phyloP scores from a whole-genome alignment of 371 early-diverging fungal genomes.

The Massospora cicadina region DNA sequence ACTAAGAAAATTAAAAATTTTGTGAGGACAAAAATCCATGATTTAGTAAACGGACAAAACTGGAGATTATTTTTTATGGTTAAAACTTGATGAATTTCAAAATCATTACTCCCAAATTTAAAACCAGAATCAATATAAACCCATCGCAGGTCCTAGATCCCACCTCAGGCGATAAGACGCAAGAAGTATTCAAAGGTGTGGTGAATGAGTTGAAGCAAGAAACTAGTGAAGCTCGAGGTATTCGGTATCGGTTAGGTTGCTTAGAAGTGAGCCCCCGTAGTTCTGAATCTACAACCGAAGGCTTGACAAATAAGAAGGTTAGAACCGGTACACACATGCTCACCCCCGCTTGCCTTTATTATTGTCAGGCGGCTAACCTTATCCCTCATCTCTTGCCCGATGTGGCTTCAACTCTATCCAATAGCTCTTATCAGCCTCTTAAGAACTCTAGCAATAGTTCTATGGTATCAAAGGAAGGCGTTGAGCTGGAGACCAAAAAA shows the following conservation, averaged over 20 bases:
- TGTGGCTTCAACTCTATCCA: background rate
- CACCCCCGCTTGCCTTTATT: background rate
- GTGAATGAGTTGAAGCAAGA: background rate
- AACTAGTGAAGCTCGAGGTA: background rate
- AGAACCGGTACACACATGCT: background rate
- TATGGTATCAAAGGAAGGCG: background rate
- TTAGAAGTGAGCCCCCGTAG: background rate
- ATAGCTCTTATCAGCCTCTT: background rate
- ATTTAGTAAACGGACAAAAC: no score
- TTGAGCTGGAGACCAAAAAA: background rate
- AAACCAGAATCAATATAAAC: background rate
- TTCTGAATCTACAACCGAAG: background rate
- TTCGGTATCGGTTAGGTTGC: background rate
- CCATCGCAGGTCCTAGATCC: background rate
- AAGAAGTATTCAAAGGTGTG: background rate
- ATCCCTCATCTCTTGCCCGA: conserved; percentile 1
- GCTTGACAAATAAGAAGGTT: background rate
- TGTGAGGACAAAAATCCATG: no score
- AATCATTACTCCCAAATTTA: background rate
- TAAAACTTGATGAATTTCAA: background rate
- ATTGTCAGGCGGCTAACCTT: background rate
- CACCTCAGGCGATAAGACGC: background rate
- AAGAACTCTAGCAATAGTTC: background rate
- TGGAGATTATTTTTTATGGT: no score
- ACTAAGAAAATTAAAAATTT: no score